These are phyloP conservation scores for Fomitopsis pinicola DNA, from an alignment of 1,284 basidiomycete genomes.

Conservation along the genomic window DNA sequence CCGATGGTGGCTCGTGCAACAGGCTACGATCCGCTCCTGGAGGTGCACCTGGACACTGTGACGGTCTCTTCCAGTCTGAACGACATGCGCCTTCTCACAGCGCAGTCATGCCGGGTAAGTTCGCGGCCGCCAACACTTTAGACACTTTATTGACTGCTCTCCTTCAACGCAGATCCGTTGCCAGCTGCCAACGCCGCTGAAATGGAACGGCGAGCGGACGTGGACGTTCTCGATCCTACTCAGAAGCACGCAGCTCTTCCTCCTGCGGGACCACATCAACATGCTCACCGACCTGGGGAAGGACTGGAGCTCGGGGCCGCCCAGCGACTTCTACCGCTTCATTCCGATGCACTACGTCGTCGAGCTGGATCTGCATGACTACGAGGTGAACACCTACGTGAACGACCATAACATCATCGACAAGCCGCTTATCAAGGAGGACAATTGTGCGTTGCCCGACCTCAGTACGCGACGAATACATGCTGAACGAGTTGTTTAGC, in stretches of 20 bases:
- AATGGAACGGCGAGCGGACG: constrained; percentile 67
- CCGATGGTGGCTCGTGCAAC: constrained; percentile 70
- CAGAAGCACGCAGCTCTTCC: constrained; percentile 66
- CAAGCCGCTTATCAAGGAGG: constrained; percentile 70
- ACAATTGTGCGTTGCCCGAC: constrained; percentile 58
- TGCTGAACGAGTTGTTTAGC: constrained; percentile 40
- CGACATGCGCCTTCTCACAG: constrained; percentile 71
- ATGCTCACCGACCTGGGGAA: constrained; percentile 86
- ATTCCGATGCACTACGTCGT: constrained; percentile 78
- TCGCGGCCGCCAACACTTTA: background rate
- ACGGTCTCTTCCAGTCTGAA: constrained; percentile 82
- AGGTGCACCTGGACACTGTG: constrained; percentile 82
- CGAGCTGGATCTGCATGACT: constrained; percentile 70
- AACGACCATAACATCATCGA: constrained; percentile 97
- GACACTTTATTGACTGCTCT: constrained; percentile 6
- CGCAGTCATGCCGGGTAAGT: constrained; percentile 72
- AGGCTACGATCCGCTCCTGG: constrained; percentile 77
- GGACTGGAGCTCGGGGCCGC: constrained; percentile 84
- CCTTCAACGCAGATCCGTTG: constrained; percentile 48
- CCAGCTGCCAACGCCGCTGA: constrained; percentile 59
- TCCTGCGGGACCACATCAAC: constrained; percentile 89
- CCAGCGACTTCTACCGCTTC: constrained; percentile 75
- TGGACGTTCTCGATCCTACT: constrained; percentile 77
- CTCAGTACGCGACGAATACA: background rate
- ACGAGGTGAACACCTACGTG: constrained; percentile 76